Percentiles rank a stretch among this genome's conserved stretches.
Conservation (phyloP, 305 asterid species). For the Plantago rigida region DNA sequence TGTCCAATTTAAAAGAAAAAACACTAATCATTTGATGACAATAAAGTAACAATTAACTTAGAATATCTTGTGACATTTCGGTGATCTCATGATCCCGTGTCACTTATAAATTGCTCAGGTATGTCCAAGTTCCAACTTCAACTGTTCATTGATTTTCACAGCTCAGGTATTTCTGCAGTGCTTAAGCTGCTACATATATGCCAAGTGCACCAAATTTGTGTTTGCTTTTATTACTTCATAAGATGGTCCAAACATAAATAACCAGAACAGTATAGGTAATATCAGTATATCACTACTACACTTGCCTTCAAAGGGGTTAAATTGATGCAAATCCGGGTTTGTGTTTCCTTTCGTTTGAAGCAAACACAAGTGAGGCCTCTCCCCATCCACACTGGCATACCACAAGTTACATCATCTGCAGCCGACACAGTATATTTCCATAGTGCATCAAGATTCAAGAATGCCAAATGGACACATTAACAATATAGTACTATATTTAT, state of each 20-base stretch:
- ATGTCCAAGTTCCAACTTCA: background rate
- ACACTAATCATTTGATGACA: background rate
- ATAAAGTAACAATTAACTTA: slow-evolving; percentile 7
- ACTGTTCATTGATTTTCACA: no score
- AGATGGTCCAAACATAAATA: background rate
- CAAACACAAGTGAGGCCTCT: slow-evolving; percentile 67
- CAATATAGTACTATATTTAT: background rate
- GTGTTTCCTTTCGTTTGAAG: slow-evolving; percentile 53
- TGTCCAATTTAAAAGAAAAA: slow-evolving; percentile 24
- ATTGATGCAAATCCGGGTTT: slow-evolving; percentile 43
- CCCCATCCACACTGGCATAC: slow-evolving; percentile 53
- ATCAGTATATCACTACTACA: slow-evolving; percentile 3
- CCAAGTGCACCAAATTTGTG: background rate
- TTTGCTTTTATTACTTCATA: background rate
- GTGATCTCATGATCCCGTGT: background rate
- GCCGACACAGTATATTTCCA: slow-evolving; percentile 7
- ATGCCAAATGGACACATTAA: slow-evolving; percentile 1
- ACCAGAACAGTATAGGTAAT: background rate
- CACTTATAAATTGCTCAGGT: background rate
- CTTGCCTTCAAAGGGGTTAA: slow-evolving; percentile 63
- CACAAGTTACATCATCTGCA: slow-evolving; percentile 48
- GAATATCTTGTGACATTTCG: background rate
- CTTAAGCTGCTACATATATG: background rate
- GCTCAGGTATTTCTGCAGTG: background rate
- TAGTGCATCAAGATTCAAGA: slow-evolving; percentile 16